Conservation (phyloP, 2,329 filamentous ascomycete species). For the Trichoderma sp. region DNA sequence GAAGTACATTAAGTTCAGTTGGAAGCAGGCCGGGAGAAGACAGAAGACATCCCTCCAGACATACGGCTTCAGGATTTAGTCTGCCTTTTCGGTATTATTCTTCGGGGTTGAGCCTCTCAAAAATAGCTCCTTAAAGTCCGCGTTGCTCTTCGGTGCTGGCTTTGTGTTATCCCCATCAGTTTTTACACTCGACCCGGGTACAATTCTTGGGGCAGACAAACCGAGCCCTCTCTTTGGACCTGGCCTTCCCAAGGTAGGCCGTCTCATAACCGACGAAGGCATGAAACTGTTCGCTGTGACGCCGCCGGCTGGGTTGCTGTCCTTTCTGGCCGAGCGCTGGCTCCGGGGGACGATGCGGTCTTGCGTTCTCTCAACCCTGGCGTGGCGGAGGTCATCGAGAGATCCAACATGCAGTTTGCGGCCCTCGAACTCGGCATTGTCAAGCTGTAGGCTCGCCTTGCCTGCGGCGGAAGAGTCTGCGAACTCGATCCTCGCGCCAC, state of each 20-base stretch:
- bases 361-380: slow-evolving; percentile 42
- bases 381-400: slow-evolving; percentile 51
- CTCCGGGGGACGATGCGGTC: slow-evolving; percentile 31
- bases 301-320: slow-evolving; percentile 19
- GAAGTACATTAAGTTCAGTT: neutral
- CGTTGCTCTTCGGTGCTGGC: slow-evolving; percentile 49
- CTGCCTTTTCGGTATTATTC: slow-evolving; percentile 15
- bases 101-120: slow-evolving; percentile 27
- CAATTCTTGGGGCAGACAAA: slow-evolving; percentile 34
- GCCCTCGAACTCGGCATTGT: slow-evolving; percentile 54
- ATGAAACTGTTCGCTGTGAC: slow-evolving; percentile 36
- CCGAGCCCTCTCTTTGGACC: slow-evolving; percentile 44
- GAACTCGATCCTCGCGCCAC: slow-evolving; percentile 84
- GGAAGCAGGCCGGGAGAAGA: neutral
- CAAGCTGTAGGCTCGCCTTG: slow-evolving; percentile 60
- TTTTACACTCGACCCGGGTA: slow-evolving; percentile 23
- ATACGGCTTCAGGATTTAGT: neutral
- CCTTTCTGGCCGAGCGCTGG: slow-evolving; percentile 30
- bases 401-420: slow-evolving; percentile 53
- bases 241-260: slow-evolving; percentile 40
- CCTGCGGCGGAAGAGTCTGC: slow-evolving; percentile 66
- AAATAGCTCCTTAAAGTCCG: slow-evolving; percentile 56
- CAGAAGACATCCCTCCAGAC: too few species aligned
- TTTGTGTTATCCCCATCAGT: slow-evolving; percentile 19
- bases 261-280: slow-evolving; percentile 43